Evolutionary conservation across 2,329 filamentous ascomycete genomes (phyloP).

Genomic region (Microcyclosporella mali): DNA sequence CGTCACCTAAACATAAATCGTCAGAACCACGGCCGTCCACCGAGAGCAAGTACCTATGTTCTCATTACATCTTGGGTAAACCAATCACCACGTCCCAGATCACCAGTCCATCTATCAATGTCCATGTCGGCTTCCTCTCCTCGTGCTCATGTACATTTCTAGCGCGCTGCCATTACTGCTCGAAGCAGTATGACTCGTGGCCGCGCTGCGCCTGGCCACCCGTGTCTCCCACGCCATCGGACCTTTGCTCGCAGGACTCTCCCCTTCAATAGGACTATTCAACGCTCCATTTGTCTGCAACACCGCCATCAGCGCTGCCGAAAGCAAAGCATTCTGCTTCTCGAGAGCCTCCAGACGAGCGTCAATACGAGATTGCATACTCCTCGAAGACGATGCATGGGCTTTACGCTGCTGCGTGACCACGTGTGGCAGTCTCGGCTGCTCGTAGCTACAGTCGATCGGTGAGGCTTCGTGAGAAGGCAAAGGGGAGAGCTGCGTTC

Average conservation of each 20-base stretch:
- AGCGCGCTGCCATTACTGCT: conserved; percentile 30
- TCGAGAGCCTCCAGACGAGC: conserved; percentile 35
- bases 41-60: not conserved
- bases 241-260: conserved; percentile 4
- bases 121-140: conserved; percentile 12
- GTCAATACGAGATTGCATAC: conserved; percentile 21
- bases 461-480: conserved; percentile 22
- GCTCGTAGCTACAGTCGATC: conserved; percentile 10
- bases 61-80: no score
- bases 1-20: conserved; percentile 6
- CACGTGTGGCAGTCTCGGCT: conserved; percentile 17
- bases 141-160: conserved; percentile 32
- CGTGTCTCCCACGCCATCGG: conserved; percentile 28
- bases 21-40: conserved; percentile 4
- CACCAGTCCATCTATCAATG: not conserved
- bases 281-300: conserved; percentile 32
- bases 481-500: conserved; percentile 21
- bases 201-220: conserved; percentile 25
- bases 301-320: conserved; percentile 37
- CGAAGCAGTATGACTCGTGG: conserved; percentile 20
- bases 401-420: conserved; percentile 16
- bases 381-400: conserved; percentile 7
- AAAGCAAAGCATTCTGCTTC: conserved; percentile 35
- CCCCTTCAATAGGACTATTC: conserved; percentile 22
- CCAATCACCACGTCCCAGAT: not conserved